Evolutionary conservation across 2,329 filamentous ascomycete genomes (phyloP).

Genomic region (Bipolaris oryzae): DNA sequence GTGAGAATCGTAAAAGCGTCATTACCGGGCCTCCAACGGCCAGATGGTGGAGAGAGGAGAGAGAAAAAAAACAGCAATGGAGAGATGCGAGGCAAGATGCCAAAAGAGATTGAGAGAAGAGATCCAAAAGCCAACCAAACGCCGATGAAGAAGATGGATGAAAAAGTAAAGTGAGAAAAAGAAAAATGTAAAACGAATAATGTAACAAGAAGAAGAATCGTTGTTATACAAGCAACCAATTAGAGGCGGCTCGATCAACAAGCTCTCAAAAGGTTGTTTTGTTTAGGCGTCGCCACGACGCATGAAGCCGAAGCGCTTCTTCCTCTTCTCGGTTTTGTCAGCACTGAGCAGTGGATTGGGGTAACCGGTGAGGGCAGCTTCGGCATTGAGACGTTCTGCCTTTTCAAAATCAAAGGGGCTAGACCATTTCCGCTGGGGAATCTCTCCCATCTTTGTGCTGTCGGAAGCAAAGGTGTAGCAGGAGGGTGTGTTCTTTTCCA

Average conservation of each 20-base stretch:
- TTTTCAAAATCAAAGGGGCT: slow-evolving; percentile 52
- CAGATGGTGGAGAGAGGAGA: slow-evolving; percentile 7
- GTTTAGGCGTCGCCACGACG: slow-evolving; percentile 9
- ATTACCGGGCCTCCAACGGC: slow-evolving; percentile 14
- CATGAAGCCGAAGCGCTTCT: slow-evolving; percentile 18
- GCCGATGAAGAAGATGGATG: slow-evolving; percentile 2
- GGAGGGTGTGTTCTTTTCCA: slow-evolving; percentile 48
- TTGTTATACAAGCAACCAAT: slow-evolving; percentile 6
- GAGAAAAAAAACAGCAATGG: neutral
- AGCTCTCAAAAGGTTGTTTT: neutral
- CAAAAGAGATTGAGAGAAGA: neutral
- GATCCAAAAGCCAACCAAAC: neutral
- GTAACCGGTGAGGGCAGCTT: slow-evolving; percentile 36
- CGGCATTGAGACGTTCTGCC: slow-evolving; percentile 50
- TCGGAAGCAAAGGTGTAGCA: slow-evolving; percentile 53
- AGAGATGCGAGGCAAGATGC: neutral
- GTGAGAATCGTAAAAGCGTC: slow-evolving; percentile 15
- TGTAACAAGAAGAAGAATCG: neutral
- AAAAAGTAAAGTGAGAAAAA: neutral
- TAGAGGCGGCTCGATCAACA: neutral
- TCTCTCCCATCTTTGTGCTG: slow-evolving; percentile 57
- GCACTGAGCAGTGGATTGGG: slow-evolving; percentile 14
- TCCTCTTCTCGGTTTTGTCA: slow-evolving; percentile 12
- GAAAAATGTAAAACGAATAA: neutral
- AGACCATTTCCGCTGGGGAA: slow-evolving; percentile 54